These are phyloP conservation scores for Elymus sibiricus DNA, from an alignment of 176 grass and related monocot species.

Conservation along the genomic window DNA sequence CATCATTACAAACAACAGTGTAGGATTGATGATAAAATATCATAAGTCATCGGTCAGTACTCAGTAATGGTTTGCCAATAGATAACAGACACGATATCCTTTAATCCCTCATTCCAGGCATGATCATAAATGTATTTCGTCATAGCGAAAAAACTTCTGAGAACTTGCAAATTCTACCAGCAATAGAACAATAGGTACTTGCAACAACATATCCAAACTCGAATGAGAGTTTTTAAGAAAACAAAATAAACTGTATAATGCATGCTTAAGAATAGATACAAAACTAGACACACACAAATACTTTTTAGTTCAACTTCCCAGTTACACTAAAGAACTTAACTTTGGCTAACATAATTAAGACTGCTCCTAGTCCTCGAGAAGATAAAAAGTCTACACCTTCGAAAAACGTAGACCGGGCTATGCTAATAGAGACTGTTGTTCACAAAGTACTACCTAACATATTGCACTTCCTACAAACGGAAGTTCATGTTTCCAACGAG, in stretches of 20 bases:
- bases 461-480: background rate
- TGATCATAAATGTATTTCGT: conserved; percentile 4
- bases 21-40: background rate
- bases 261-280: background rate
- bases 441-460: background rate
- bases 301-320: background rate
- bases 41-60: background rate
- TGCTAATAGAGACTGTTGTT: background rate
- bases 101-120: background rate
- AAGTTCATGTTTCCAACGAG: background rate
- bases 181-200: background rate
- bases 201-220: background rate
- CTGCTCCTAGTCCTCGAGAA: background rate
- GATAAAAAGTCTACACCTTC: background rate
- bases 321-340: background rate
- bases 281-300: background rate
- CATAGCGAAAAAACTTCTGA: background rate
- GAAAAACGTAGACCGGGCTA: background rate
- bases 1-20: background rate
- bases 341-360: background rate
- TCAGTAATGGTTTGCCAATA: background rate
- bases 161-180: background rate
- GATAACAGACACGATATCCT: background rate
- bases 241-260: background rate
- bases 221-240: background rate